Evolutionary conservation across 1,284 basidiomycete genomes (phyloP).

Genomic region (Pyrrhoderma noxium): DNA sequence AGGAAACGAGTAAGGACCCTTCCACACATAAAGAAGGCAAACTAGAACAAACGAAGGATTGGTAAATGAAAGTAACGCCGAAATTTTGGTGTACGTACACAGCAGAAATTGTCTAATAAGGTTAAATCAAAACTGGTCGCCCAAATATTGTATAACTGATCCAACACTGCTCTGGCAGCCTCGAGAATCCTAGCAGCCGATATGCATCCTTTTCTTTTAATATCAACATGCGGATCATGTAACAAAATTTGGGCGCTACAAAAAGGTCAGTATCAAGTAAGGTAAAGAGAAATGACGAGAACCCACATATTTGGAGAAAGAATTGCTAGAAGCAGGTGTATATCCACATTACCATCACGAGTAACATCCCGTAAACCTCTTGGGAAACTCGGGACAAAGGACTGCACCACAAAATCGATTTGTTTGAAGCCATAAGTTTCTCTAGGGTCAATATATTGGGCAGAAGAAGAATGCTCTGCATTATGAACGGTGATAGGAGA

Average conservation of each 20-base stretch:
- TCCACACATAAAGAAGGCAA: conserved; percentile 62
- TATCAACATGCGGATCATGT: conserved; percentile 65
- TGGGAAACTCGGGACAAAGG: conserved; percentile 56
- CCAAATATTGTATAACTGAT: conserved; percentile 57
- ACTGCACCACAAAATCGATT: conserved; percentile 49
- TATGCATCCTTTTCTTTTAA: conserved; percentile 47
- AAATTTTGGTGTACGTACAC: conserved; percentile 32
- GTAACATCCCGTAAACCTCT: conserved; percentile 49
- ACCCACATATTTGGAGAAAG: conserved; percentile 58
- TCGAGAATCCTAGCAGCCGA: conserved; percentile 60
- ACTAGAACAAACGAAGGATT: conserved; percentile 31
- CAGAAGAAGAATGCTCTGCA: conserved; percentile 24
- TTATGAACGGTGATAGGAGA: conserved; percentile 13
- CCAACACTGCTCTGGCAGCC: conserved; percentile 56
- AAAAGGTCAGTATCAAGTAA: neutral
- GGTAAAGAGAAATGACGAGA: neutral
- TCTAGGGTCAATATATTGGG: conserved; percentile 43
- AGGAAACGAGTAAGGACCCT: conserved; percentile 59
- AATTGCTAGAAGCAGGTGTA: conserved; percentile 57
- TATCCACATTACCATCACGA: conserved; percentile 49
- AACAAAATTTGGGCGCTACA: conserved; percentile 55
- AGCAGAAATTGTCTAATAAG: conserved; percentile 53
- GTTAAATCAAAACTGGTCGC: conserved; percentile 66
- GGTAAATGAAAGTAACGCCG: conserved; percentile 15
- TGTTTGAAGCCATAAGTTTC: conserved; percentile 57